Percentiles rank a stretch among this genome's conserved stretches.
These are phyloP conservation scores for Hypoxylon cercidicola DNA, from an alignment of 495 filamentous ascomycete species.

Conservation along the genomic window DNA sequence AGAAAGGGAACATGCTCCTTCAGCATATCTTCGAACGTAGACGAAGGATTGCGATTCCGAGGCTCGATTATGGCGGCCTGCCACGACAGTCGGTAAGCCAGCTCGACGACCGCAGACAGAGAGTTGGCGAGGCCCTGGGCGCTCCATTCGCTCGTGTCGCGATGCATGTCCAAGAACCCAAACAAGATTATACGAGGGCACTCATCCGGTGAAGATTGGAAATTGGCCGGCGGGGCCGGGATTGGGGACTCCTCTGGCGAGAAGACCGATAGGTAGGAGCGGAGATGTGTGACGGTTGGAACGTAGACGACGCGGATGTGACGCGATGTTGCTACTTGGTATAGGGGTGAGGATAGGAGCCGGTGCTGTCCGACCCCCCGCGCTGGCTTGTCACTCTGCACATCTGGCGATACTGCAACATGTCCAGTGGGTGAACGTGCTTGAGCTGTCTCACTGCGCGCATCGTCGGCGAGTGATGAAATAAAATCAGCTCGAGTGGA, in stretches of 20 bases:
- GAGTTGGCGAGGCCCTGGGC: slow-evolving; percentile 82
- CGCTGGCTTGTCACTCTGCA: slow-evolving; percentile 10
- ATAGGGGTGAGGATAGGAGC: slow-evolving; percentile 72
- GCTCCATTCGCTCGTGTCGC: slow-evolving; percentile 80
- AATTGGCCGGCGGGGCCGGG: slow-evolving; percentile 35
- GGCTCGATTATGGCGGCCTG: slow-evolving; percentile 50
- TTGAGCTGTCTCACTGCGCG: slow-evolving; percentile 21
- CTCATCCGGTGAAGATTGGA: slow-evolving; percentile 5
- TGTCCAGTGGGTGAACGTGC: not conserved
- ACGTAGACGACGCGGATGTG: slow-evolving; percentile 75
- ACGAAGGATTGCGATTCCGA: slow-evolving; percentile 14
- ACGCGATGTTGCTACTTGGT: slow-evolving; percentile 72
- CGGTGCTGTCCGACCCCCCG: slow-evolving; percentile 21
- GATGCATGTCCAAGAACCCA: slow-evolving; percentile 74
- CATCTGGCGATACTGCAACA: not conserved
- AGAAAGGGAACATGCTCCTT: slow-evolving; percentile 70
- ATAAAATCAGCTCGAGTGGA: slow-evolving; percentile 72
- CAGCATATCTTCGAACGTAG: slow-evolving; percentile 53
- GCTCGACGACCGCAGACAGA: slow-evolving; percentile 73
- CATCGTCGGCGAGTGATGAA: slow-evolving; percentile 50
- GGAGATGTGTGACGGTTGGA: slow-evolving; percentile 77
- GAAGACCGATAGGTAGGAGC: slow-evolving; percentile 75
- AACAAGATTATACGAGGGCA: slow-evolving; percentile 67
- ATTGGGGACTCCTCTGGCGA: slow-evolving; percentile 41
- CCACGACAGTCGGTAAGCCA: slow-evolving; percentile 58